These are phyloP conservation scores for Ceratocystis harringtonii DNA, from an alignment of 2,329 filamentous ascomycete species.

Conservation along the genomic window DNA sequence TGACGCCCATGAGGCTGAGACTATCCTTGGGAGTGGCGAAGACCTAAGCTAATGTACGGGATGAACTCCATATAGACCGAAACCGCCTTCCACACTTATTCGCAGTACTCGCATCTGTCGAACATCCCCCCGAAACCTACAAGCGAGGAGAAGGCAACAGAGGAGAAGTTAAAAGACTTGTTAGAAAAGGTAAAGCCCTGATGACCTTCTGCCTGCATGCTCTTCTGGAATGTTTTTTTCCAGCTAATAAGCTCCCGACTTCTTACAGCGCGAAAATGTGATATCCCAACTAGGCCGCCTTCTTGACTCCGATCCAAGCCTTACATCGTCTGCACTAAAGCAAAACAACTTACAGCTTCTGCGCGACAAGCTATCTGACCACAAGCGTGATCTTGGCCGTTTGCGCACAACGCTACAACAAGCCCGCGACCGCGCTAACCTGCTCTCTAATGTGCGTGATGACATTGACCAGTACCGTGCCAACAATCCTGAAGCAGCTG, in stretches of 20 bases:
- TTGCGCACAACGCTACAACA: constrained; percentile 59
- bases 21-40: constrained; percentile 8
- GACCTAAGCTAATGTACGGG: constrained; percentile 10
- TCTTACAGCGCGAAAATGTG: constrained; percentile 57
- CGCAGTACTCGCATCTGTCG: constrained; percentile 70
- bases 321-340: constrained; percentile 85
- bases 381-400: constrained; percentile 66
- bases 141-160: constrained; percentile 66
- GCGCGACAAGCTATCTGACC: constrained; percentile 75
- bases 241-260: constrained; percentile 16
- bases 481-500: constrained; percentile 63
- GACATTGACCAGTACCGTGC: constrained; percentile 84
- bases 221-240: neutral
- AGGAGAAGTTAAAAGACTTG: constrained; percentile 69
- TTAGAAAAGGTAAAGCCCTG: constrained; percentile 53
- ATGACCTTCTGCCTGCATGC: constrained; percentile 8
- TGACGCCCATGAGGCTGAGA: neutral
- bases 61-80: constrained; percentile 49
- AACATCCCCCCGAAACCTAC: constrained; percentile 71
- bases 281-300: constrained; percentile 73
- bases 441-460: constrained; percentile 76
- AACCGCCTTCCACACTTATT: constrained; percentile 68
- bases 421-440: constrained; percentile 72
- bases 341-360: constrained; percentile 90
- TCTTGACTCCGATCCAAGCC: constrained; percentile 77